Base-by-base conservation (phyloP, 2,329 filamentous ascomycete genomes). In the Periglandula ipomoeae region DNA sequence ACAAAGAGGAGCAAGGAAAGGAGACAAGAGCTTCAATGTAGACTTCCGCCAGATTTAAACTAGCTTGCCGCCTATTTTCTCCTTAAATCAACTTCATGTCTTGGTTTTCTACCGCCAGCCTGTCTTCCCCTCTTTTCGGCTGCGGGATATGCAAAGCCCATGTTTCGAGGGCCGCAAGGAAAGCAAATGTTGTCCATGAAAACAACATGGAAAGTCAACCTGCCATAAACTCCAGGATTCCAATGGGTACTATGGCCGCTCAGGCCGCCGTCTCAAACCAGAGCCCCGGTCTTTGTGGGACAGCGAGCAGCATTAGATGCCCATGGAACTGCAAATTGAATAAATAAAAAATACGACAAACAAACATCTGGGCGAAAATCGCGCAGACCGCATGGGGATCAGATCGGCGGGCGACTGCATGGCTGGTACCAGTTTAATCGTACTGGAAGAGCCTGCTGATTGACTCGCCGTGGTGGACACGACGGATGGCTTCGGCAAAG, bases 391-490 rank as follows among this genome's bases (percentile, higher is more conserved):
- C n/a, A n/a, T n/a, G n/a, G n/a, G n/a, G n/a, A n/a, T n/a, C 30
- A 32, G 46, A 17, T 38, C 8, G n/a, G 23, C 13, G 10, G 20
- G 35, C 24, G 23, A 23, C 44, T 15, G 6, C 6, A 35, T 34
- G 8, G 20, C n/a, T n/a, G 6, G 20, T 11, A 11, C 17, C n/a
- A 13, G 13, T 20, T 55, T 42, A 62, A 55, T 55, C 52, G 50
- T 67, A 64, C 57, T 69, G 65, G 55, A 98, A 98, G 46, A 98
- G 77, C 52, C 93, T 88, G 65, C 89, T 95, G 70, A 98, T 95
- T 61, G 89, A 95, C 72, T 98, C 93, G 60, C 93, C 93, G 67
- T 97, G 90, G 69, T 98, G 93, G 51, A 97, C 91, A 54, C 93
- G 82, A 54, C 93, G 86, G 58, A 97, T 96, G 45, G 93, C 88